Base-by-base conservation (phyloP, 2,329 filamentous ascomycete species). In the Sporothrix inflata region DNA sequence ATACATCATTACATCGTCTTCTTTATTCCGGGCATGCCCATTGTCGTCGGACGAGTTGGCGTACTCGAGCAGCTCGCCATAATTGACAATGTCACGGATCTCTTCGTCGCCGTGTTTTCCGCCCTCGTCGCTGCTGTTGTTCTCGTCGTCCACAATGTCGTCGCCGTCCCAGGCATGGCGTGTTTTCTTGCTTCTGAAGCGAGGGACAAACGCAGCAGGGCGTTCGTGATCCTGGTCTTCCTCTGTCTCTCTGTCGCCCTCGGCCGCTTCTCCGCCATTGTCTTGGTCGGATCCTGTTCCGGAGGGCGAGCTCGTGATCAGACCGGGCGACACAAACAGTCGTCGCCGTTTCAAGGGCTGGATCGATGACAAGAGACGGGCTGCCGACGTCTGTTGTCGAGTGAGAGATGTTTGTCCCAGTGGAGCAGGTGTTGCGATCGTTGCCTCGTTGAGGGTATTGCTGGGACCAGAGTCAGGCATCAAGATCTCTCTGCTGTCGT, bases 261-360 rank as follows among this genome's bases (percentile, higher is more conserved):
- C 47, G 38, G 24, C 42, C 19, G 47, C 51, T 1, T 55, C 27
- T 27, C 71, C 66, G n/a, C 69, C 67, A 1, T 63, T 57, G 3
- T 73, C 66, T 3, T 73, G 51, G 19, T 57, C 63, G 1, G n/a
- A 57, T 16, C n/a, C 55, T 19, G 11, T 42, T 7, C 21, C 65
- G 0, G 60, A 16, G 1, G 71, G 68, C 30, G 69, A 70, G 30
- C 70, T 72, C 2, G 61, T 45, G n/a, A 70, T 71, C 51, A 47
- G 21, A 1, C 47, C 71, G 1, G 69, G 30, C n/a, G 74, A 55
- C 5, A 67, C 67, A 69, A 74, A 73, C 34, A 75, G 57, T 0
- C 73, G 69, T 12, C 74, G 51, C 3, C 73, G 55, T 61, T 75
- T 75, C 57, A 71, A 70, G 1, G 74, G 73, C 49, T 70, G 74